A percentile compares a stretch with the other conserved stretches of the same genome.
phyloP scores from a whole-genome alignment of 352 stramenopile species.

The Thalassiosira hispida region DNA sequence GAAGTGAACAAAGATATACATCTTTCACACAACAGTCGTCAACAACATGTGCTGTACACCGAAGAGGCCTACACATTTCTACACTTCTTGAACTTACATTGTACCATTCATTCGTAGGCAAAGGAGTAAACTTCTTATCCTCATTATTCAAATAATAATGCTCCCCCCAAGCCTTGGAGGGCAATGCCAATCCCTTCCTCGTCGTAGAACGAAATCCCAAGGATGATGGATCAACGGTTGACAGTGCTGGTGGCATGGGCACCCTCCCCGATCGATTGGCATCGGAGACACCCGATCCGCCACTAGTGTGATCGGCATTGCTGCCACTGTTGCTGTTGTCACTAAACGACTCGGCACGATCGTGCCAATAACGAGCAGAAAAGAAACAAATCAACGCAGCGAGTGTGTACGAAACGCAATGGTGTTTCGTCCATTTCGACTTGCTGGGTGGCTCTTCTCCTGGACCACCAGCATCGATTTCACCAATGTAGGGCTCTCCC shows the following conservation, averaged over 20 bases:
- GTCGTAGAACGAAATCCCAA: slow-evolving; percentile 40
- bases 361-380: slow-evolving; percentile 27
- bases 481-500: background rate
- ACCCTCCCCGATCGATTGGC: slow-evolving; percentile 10
- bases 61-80: too few relatives aligned
- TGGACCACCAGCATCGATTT: background rate
- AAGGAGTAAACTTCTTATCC: slow-evolving; percentile 12
- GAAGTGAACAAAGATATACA: too few relatives aligned
- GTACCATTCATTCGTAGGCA: slow-evolving; percentile 62
- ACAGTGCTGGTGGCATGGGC: slow-evolving; percentile 39
- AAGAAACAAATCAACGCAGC: slow-evolving; percentile 24
- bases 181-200: slow-evolving; percentile 43
- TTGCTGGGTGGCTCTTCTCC: background rate
- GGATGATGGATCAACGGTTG: slow-evolving; percentile 27
- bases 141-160: slow-evolving; percentile 11
- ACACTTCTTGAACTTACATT: slow-evolving; percentile 27
- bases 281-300: background rate
- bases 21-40: too few relatives aligned
- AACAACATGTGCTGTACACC: too few relatives aligned
- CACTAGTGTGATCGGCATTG: too few relatives aligned
- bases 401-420: slow-evolving; percentile 27
- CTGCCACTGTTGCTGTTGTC: slow-evolving; percentile 24
- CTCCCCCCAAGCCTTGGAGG: slow-evolving; percentile 37
- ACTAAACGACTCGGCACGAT: slow-evolving; percentile 39
- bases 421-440: slow-evolving; percentile 24